A percentile compares a stretch with the other conserved stretches of the same genome.
Evolutionary conservation across 176 grass and related monocot species (phyloP).

Genomic region (Carex littledalei): DNA sequence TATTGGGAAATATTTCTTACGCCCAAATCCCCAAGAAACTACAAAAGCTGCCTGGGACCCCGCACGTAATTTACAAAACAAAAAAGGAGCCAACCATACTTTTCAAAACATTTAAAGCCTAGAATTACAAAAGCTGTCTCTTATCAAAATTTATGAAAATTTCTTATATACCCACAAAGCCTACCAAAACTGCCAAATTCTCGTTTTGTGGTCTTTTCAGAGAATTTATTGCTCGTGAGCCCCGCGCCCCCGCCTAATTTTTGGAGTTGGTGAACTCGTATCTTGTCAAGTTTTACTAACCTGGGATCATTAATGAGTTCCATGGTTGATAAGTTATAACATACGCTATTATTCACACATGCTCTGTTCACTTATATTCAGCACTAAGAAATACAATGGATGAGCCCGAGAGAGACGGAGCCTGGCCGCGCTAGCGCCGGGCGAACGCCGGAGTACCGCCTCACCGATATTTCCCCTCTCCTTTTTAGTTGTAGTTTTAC

Average conservation of each 20-base stretch:
- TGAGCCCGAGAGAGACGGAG: too few species aligned
- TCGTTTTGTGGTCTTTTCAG: not conserved
- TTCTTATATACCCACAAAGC: not conserved
- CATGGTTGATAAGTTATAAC: not conserved
- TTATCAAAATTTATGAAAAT: not conserved
- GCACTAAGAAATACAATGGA: not conserved
- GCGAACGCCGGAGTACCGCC: too few species aligned
- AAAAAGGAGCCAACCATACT: not conserved
- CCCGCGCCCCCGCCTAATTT: not conserved
- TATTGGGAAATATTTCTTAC: not conserved
- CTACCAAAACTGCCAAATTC: not conserved
- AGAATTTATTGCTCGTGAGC: conserved; percentile 3
- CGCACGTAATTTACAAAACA: not conserved
- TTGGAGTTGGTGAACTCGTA: not conserved
- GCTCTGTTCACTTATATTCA: not conserved
- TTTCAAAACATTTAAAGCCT: not conserved
- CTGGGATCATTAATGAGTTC: not conserved
- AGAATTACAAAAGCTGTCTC: not conserved
- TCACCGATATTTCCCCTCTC: too few species aligned
- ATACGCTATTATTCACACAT: not conserved
- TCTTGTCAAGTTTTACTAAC: not conserved
- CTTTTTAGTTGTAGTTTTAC: too few species aligned
- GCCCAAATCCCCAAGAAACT: conserved; percentile 19
- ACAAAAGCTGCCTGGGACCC: not conserved
- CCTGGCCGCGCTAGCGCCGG: too few species aligned